Percentiles rank a stretch among this genome's conserved stretches.
Evolutionary conservation across 2,329 filamentous ascomycete genomes (phyloP).

Genomic region (Calonectria pseudoreteaudii): DNA sequence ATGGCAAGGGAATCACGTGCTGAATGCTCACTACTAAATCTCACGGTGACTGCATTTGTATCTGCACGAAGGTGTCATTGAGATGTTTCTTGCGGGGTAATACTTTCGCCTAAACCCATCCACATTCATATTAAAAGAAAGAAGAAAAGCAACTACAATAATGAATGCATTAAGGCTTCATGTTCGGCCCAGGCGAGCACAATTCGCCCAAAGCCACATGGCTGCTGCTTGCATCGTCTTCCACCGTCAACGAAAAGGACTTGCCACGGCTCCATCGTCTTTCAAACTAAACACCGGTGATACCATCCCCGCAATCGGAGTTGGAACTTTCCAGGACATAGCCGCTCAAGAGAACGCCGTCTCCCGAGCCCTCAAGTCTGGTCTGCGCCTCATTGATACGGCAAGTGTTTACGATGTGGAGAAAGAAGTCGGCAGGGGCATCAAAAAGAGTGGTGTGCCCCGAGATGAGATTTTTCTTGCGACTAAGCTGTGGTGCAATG

Average conservation of each 20-base stretch:
- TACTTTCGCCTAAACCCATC: background rate
- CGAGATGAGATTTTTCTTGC: slow-evolving; percentile 63
- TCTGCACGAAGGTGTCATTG: background rate
- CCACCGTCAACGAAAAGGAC: background rate
- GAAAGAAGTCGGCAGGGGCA: slow-evolving; percentile 36
- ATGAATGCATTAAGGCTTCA: background rate
- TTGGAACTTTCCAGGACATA: slow-evolving; percentile 46
- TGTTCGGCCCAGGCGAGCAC: background rate
- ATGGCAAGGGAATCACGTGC: background rate
- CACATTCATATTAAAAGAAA: no score
- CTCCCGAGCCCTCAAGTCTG: slow-evolving; percentile 40
- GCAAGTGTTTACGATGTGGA: slow-evolving; percentile 30
- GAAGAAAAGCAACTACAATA: background rate
- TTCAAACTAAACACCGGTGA: slow-evolving; percentile 29
- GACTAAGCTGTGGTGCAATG: slow-evolving; percentile 48
- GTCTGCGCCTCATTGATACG: slow-evolving; percentile 52
- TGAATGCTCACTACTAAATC: background rate
- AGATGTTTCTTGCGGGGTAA: background rate
- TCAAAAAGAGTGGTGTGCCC: slow-evolving; percentile 54
- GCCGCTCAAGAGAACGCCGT: slow-evolving; percentile 44
- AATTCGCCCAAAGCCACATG: no score
- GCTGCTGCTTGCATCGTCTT: background rate
- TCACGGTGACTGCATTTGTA: background rate
- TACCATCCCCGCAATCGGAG: slow-evolving; percentile 41
- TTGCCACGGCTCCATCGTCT: background rate